Percentiles rank a stretch among this genome's conserved stretches.
phyloP scores from a whole-genome alignment of 371 early-diverging fungal genomes.

The Choanephora cucurbitarum region DNA sequence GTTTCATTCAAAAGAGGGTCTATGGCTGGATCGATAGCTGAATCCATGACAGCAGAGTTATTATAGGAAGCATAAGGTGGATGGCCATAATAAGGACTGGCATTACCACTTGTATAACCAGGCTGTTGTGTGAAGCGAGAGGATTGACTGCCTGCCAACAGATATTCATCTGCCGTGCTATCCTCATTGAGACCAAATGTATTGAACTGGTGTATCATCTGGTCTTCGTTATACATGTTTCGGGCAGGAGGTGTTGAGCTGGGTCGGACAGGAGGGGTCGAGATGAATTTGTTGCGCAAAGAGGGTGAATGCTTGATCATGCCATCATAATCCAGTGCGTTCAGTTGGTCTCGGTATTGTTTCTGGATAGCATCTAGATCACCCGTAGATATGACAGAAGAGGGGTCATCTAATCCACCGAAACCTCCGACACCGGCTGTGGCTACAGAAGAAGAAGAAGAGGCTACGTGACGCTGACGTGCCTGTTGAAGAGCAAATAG shows the following conservation, averaged over 20 bases:
- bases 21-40: slow-evolving; percentile 12
- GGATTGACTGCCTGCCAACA: neutral
- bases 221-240: slow-evolving; percentile 32
- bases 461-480: slow-evolving; percentile 51
- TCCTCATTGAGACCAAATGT: slow-evolving; percentile 40
- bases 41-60: slow-evolving; percentile 15
- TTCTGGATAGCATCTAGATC: slow-evolving; percentile 35
- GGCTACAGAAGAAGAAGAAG: slow-evolving; percentile 19
- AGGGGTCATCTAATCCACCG: neutral
- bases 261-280: slow-evolving; percentile 44
- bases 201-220: slow-evolving; percentile 37
- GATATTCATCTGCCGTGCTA: slow-evolving; percentile 16
- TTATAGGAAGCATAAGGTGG: slow-evolving; percentile 21
- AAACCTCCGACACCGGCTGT: slow-evolving; percentile 17
- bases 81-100: neutral
- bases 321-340: slow-evolving; percentile 31
- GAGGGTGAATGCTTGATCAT: slow-evolving; percentile 30
- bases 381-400: slow-evolving; percentile 21
- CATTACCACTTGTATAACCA: neutral
- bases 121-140: neutral
- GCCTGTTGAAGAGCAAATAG: slow-evolving; percentile 63
- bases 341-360: slow-evolving; percentile 34
- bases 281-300: slow-evolving; percentile 32
- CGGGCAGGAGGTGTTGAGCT: slow-evolving; percentile 53
- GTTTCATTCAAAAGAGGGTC: slow-evolving; percentile 9